Base-by-base conservation (phyloP, 495 filamentous ascomycete species). In the Cetradonia linearis region DNA sequence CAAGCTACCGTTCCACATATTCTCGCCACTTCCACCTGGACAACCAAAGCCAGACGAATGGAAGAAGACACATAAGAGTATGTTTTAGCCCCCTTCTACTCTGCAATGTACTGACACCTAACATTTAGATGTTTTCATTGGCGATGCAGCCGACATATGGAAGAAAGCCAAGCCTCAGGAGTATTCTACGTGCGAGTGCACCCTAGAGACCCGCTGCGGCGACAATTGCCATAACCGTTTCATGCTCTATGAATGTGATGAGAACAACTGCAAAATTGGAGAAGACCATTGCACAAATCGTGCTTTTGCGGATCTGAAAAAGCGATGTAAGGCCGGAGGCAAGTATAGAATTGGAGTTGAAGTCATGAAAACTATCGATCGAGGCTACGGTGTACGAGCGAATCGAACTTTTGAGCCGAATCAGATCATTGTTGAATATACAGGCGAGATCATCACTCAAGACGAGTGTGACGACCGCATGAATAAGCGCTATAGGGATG, bases 401-500 rank as follows among this genome's bases (percentile, higher is more conserved):
- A 95, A 92, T 70, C 85, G 93, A 44, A 85, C 82, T 58, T 98
- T 95, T 66, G 81, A 86, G 42, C 80, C 91, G 0, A 84, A 91
- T 66, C 91, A 97, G 74, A 94, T 98, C 70, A 96, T 98, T 67
- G 89, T 96, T 72, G 93, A 98, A 69, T 98, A 98, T 69, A 89
- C 89, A 9, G 93, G 93, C 40, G 93, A 98, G 73, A 96, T 98
- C 59, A 92, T 98, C 67, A 95, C 90, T 0, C 88, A 92, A 65
- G 83, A 85, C 38, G 94, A 97, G 70, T 93, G 90, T 67, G 91
- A 98, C 65, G 82, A 85, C 56, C 83, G 93, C 40, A 96, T 97
- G 92, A 86, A 86, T 58, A 83, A 89, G 58, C 80, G 85, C 40
- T 98, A 98, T 73, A 91, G 91, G 69, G 82, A 95, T 66, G 91